Base-by-base conservation (phyloP, 2,329 filamentous ascomycete species). In the Apiospora malaysiana region DNA sequence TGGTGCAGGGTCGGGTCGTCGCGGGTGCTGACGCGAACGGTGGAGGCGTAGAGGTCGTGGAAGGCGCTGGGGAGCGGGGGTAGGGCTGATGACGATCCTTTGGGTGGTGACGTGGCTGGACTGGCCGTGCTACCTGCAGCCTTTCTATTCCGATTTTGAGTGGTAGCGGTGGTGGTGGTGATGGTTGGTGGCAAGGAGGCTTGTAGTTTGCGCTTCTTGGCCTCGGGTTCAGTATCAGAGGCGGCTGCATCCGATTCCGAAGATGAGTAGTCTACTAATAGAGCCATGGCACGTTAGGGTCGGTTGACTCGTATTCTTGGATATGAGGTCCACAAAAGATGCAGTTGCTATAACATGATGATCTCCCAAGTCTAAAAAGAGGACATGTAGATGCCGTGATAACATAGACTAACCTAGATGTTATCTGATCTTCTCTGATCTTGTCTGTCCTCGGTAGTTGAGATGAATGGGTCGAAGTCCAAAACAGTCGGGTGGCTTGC, bases 1-100 rank as follows among this genome's bases (percentile, higher is more conserved):
- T 92, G 92, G 80, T 99, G 96, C 71, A 98, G 85, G 72, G 87
- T 86, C 0, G 95, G 94, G 78, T 97, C 93, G 82, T 98, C 96
- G 76, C 85, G 87, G 51, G 92, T 91, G 81, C 92, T 93, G 73
- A 92, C 86, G 73, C 95, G 90, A 68, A 93, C 91, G 51, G 91
- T 93, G 14, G 93, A 92, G 40, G 95, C 92, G 82, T 99, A 98
- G 70, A 98, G 87, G 80, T 98, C 93, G 80, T 94, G 93, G 81
- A 99, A 98, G 70, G 89, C 84, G 16, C 90, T 82, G 10, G 95
- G 95, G 27, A 98, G 86, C 10, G 94, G 93, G 42, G 93, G 94
- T 46, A 95, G 74, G 8, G 56, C 14, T 68, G 23, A 67, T 5
- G 49, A 16, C 49, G 45, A 25, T n/a, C 7, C 32, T 65, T 40